Conservation (phyloP, 805 yeast genomes). For the Cyberlindnera euphorbiae region DNA sequence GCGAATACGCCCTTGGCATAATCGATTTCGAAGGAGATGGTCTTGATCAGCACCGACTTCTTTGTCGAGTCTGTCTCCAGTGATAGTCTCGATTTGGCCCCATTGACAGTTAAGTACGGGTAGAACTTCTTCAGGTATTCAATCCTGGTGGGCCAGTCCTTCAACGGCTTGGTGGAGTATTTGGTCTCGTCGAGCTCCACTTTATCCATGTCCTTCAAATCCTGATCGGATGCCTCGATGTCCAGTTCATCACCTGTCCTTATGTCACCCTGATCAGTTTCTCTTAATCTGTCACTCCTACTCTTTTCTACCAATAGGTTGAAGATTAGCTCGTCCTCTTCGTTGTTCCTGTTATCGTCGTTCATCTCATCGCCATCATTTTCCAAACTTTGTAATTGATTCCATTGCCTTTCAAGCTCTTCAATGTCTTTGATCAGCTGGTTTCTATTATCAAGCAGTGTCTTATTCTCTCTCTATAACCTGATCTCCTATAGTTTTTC, state of each 20-base stretch:
- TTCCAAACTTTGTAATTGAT: conserved; percentile 13
- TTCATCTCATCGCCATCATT: too few relatives aligned
- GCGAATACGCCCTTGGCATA: conserved; percentile 9
- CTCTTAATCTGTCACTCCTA: neutral
- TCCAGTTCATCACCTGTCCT: conserved; percentile 1
- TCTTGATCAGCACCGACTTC: conserved; percentile 15
- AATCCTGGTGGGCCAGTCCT: conserved; percentile 20
- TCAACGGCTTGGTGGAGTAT: conserved; percentile 19
- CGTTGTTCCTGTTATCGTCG: conserved; percentile 9
- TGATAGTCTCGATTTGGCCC: conserved; percentile 14
- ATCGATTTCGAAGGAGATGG: conserved; percentile 15
- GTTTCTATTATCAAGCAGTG: conserved; percentile 10
- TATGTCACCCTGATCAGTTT: neutral
- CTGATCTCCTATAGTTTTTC: conserved; percentile 11
- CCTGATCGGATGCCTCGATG: too few relatives aligned
- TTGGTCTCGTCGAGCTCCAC: conserved; percentile 9
- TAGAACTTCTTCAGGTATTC: conserved; percentile 22
- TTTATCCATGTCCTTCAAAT: neutral
- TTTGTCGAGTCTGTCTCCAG: conserved; percentile 12
- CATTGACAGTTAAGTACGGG: conserved; percentile 15
- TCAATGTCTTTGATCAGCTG: conserved; percentile 16
- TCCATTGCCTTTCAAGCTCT: conserved; percentile 18
- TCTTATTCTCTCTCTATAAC: conserved; percentile 12
- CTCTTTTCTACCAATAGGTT: conserved; percentile 8
- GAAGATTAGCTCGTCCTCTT: conserved; percentile 5